Evolutionary conservation across 179 eudicot genomes (phyloP).

Genomic region (Beta lomatogona): DNA sequence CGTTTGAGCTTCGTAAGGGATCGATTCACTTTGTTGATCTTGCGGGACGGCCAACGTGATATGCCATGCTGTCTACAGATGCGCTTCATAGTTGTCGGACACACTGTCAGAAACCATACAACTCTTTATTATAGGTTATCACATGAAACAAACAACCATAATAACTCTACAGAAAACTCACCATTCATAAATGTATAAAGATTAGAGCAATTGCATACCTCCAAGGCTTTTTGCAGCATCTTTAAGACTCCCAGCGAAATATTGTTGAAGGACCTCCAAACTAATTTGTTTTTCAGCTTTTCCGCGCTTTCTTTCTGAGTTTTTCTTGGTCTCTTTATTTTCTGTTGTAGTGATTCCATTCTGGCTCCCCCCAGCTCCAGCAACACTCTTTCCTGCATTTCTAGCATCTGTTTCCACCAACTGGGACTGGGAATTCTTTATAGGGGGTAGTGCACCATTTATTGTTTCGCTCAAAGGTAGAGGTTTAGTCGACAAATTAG

Average conservation of each 20-base stretch:
- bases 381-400: conserved; percentile 29
- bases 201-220: conserved; percentile 45
- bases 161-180: background rate
- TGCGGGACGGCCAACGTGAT: conserved; percentile 96
- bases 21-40: conserved; percentile 93
- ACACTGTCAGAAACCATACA: conserved; percentile 49
- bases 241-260: conserved; percentile 91
- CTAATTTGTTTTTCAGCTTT: conserved; percentile 94
- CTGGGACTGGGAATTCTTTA: conserved; percentile 37
- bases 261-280: conserved; percentile 84
- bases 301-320: conserved; percentile 77
- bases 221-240: conserved; percentile 94
- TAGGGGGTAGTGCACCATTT: conserved; percentile 36
- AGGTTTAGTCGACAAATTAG: conserved; percentile 37
- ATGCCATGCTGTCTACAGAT: conserved; percentile 96
- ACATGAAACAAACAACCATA: background rate
- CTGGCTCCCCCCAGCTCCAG: conserved; percentile 29
- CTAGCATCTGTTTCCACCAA: conserved; percentile 37
- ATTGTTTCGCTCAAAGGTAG: conserved; percentile 22
- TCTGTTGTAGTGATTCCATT: conserved; percentile 37
- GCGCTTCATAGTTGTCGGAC: conserved; percentile 97
- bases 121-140: conserved; percentile 3
- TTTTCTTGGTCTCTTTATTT: conserved; percentile 46
- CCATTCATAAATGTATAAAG: background rate
- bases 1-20: conserved; percentile 89